Percentiles rank a stretch among this genome's conserved stretches.
Conservation (phyloP, 768 basidiomycete genomes). For the Mycena floridula region DNA sequence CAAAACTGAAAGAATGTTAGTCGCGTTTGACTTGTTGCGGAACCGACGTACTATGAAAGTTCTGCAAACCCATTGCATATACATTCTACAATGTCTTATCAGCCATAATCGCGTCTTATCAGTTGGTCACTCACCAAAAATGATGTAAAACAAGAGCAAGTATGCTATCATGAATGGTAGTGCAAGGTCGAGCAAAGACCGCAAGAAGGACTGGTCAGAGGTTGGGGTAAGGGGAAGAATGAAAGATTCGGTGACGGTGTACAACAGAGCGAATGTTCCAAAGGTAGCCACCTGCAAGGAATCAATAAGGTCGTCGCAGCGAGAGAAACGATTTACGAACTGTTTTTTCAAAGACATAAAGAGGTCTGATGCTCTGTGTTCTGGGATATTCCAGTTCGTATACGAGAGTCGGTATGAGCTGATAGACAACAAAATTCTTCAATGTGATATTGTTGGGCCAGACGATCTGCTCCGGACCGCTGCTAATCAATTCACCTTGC, state of each 20-base stretch:
- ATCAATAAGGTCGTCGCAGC: constrained; percentile 41
- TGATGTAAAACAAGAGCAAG: constrained; percentile 78
- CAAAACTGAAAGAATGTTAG: constrained; percentile 64
- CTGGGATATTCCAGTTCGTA: constrained; percentile 97
- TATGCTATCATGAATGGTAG: constrained; percentile 94
- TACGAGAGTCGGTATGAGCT: constrained; percentile 86
- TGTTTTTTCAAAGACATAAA: constrained; percentile 79
- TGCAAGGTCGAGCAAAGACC: constrained; percentile 78
- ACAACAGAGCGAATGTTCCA: constrained; percentile 92
- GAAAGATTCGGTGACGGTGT: constrained; percentile 89
- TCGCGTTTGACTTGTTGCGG: background rate
- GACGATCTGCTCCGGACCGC: constrained; percentile 57
- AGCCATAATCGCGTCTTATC: background rate
- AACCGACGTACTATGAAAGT: constrained; percentile 60
- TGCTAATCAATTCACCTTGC: constrained; percentile 67
- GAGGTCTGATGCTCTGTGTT: constrained; percentile 74
- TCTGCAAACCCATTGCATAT: constrained; percentile 97
- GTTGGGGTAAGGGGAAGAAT: constrained; percentile 80
- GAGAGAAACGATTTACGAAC: constrained; percentile 38
- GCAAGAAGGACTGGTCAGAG: constrained; percentile 63
- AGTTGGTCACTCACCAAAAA: constrained; percentile 52
- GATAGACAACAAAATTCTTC: constrained; percentile 79
- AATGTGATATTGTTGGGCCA: constrained; percentile 86
- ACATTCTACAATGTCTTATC: constrained; percentile 61
- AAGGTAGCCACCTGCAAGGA: constrained; percentile 68